These are phyloP conservation scores for Cryphonectria radicalis DNA, from an alignment of 2,329 filamentous ascomycete genomes.

Conservation along the genomic window DNA sequence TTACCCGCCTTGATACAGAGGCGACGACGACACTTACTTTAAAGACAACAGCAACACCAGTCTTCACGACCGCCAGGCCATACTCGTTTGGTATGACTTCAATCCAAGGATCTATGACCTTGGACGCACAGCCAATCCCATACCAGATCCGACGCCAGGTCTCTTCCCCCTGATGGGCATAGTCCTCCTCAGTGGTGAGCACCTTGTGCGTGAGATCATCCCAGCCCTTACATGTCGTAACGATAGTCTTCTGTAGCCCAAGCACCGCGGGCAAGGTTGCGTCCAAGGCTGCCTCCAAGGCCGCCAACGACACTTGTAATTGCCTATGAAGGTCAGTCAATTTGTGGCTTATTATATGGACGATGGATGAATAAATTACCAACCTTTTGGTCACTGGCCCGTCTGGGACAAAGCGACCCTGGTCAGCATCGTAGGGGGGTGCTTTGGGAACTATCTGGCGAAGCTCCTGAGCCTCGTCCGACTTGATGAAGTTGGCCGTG, in stretches of 20 bases:
- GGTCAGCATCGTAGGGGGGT: not conserved
- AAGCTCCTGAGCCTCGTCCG: not conserved
- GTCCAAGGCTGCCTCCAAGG: not conserved
- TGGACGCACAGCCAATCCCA: not conserved
- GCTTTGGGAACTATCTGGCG: not conserved
- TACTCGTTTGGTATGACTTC: not conserved
- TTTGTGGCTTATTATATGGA: not conserved
- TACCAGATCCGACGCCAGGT: not conserved
- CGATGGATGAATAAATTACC: not conserved
- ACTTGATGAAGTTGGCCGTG: not conserved
- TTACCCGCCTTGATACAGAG: not conserved
- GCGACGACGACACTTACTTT: not conserved
- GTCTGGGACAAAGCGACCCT: not conserved
- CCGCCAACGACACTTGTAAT: not conserved
- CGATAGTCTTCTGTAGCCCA: not conserved
- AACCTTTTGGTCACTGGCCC: not conserved
- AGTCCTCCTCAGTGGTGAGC: not conserved
- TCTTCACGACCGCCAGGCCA: not conserved
- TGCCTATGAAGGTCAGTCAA: not conserved
- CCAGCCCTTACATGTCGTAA: not conserved
- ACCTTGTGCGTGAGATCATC: not conserved
- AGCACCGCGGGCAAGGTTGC: not conserved
- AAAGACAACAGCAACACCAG: not conserved
- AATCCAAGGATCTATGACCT: not conserved
- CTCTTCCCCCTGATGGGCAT: not conserved